Evolutionary conservation across 805 yeast species (phyloP), one percentile per base, ranked within the genome.

Genomic region (Saccharomycopsis fodiens): DNA sequence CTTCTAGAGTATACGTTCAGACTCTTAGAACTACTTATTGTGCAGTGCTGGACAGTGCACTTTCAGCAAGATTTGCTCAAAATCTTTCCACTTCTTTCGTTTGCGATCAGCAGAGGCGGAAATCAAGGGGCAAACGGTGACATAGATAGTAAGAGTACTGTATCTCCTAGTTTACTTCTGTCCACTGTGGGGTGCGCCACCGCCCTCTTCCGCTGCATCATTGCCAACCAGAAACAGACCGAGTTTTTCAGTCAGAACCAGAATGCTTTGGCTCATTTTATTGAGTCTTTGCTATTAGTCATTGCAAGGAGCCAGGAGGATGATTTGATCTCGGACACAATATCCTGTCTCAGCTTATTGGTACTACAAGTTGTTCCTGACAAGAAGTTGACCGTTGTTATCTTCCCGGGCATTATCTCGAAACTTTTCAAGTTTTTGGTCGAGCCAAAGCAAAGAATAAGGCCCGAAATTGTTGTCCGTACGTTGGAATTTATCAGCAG

Each of bases 401-500:
- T 49, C 13, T 46, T 41, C 30, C 52, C 52, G 2, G 50, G 50
- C 10, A 31, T 46, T 12, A 22, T 49, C 4, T 46, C 50, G 10
- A 49, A 46, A 36, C 32, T 49, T 2, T 22, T 43, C 22, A 49
- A 49, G 30, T 32, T 42, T 19, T 21, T 49, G 15, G 37, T 49
- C 7, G 44, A 39, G 21, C 35, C 12, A 15, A 23, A 38, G 10
- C n/a, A 22, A 20, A 41, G 23, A 42, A 30, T 41, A 5, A 34
- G 39, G 25, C 21, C 16, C 15, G 8, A 37, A 2, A 19, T 38
- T 10, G 25, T 42, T 3, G n/a, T 25, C 8, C 27, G 35, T 16
- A 42, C 39, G 19, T 38, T 48, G 5, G 32, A 40, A 3, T 31
- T 48, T 31, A 12, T 35, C 4, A 16, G 29, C 1, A 19, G 29